These are phyloP conservation scores for Rhodotorula sp. DNA, from an alignment of 1,284 basidiomycete genomes.

Conservation along the genomic window DNA sequence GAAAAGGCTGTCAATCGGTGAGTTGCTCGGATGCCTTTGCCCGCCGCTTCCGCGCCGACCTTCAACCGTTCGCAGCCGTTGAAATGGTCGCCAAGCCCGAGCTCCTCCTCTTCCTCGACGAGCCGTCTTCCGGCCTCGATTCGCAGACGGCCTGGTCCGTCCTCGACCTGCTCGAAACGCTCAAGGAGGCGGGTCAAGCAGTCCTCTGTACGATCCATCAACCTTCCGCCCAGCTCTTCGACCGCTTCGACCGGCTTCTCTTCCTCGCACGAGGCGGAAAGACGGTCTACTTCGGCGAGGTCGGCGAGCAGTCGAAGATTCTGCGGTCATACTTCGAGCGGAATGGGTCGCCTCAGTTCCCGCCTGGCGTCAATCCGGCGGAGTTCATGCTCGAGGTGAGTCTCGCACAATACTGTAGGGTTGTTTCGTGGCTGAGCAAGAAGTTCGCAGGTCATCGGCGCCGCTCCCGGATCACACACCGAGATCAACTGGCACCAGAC, in stretches of 20 bases:
- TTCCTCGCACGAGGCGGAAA: conserved; percentile 55
- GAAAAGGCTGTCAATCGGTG: conserved; percentile 73
- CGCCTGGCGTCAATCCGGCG: conserved; percentile 56
- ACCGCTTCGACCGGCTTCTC: conserved; percentile 62
- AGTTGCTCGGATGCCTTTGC: not conserved
- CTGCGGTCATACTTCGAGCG: conserved; percentile 57
- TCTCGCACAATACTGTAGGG: no score
- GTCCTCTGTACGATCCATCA: conserved; percentile 60
- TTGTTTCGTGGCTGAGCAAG: no score
- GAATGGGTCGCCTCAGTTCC: conserved; percentile 55
- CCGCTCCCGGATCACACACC: conserved; percentile 63
- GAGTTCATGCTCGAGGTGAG: conserved; percentile 49
- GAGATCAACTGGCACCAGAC: conserved; percentile 75
- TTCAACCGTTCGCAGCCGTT: conserved; percentile 49
- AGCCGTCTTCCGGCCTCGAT: conserved; percentile 62
- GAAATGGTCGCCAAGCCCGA: conserved; percentile 69
- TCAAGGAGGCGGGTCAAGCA: conserved; percentile 81
- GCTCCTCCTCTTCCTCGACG: conserved; percentile 75
- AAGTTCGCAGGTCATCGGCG: conserved; percentile 63
- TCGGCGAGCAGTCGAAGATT: conserved; percentile 55
- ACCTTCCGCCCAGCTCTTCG: conserved; percentile 64
- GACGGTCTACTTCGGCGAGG: conserved; percentile 59
- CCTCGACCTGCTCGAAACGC: conserved; percentile 68
- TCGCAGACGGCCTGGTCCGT: conserved; percentile 87
- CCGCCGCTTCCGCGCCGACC: not conserved